Percentiles rank a stretch among this genome's conserved stretches.
These are phyloP conservation scores for Pichia norvegensis DNA, from an alignment of 1,139 yeast genomes.

Conservation along the genomic window DNA sequence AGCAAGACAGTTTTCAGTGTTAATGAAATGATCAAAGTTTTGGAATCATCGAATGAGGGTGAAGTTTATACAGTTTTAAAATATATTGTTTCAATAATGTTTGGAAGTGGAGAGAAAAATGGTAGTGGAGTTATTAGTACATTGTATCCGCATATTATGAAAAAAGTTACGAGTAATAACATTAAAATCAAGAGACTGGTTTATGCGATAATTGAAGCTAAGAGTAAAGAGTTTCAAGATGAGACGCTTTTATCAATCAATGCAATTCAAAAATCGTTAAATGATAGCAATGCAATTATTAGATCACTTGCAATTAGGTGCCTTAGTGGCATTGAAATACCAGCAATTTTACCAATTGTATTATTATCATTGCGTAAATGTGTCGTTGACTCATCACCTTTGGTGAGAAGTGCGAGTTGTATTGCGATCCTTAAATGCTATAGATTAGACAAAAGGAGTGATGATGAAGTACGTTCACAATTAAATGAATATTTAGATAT, in stretches of 20 bases:
- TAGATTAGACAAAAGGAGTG: constrained; percentile 31
- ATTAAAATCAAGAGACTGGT: constrained; percentile 69
- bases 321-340: constrained; percentile 70
- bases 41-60: constrained; percentile 46
- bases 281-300: constrained; percentile 58
- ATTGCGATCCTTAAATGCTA: constrained; percentile 64
- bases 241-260: constrained; percentile 82
- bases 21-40: constrained; percentile 54
- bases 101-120: constrained; percentile 37
- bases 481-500: constrained; percentile 43
- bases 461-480: constrained; percentile 30
- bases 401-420: constrained; percentile 76
- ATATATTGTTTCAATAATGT: constrained; percentile 58
- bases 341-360: constrained; percentile 74
- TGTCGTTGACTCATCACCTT: constrained; percentile 62
- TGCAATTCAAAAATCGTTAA: constrained; percentile 77
- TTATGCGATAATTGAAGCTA: constrained; percentile 64
- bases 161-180: constrained; percentile 71
- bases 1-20: constrained; percentile 30
- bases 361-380: constrained; percentile 65
- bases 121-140: not conserved
- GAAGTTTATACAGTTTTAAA: constrained; percentile 74
- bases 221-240: constrained; percentile 82
- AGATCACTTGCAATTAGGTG: constrained; percentile 74
- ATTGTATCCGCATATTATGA: constrained; percentile 82